phyloP scores from a whole-genome alignment of 1,284 basidiomycete genomes.

The Leccinum insigne region DNA sequence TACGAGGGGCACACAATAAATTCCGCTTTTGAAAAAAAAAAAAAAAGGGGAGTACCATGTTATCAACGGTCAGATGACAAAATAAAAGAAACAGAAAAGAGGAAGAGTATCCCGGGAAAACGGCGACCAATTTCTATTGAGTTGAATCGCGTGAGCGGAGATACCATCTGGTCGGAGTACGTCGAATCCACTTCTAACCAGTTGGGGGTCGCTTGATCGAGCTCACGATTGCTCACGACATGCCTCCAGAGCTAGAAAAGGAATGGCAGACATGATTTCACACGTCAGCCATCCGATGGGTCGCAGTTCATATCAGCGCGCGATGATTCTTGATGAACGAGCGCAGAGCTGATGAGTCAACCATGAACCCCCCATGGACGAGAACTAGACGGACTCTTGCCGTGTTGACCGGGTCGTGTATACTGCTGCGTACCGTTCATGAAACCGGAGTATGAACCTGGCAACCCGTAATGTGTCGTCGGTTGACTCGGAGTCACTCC shows the following conservation, averaged over 20 bases:
- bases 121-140: constrained; percentile 11
- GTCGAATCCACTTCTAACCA: neutral
- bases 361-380: constrained; percentile 29
- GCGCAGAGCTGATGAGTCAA: constrained; percentile 13
- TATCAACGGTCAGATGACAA: neutral
- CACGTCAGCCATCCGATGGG: constrained; percentile 12
- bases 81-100: neutral
- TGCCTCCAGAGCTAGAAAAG: constrained; percentile 2
- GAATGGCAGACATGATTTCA: constrained; percentile 7
- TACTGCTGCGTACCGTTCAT: constrained; percentile 17
- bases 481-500: constrained; percentile 1
- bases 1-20: neutral
- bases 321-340: neutral
- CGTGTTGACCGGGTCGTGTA: constrained; percentile 19
- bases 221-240: constrained; percentile 6
- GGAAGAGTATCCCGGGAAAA: constrained; percentile 3
- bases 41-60: neutral
- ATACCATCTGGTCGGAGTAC: constrained; percentile 5
- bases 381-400: constrained; percentile 21
- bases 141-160: constrained; percentile 6
- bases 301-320: constrained; percentile 6
- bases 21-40: neutral
- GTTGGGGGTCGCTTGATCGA: constrained; percentile 5
- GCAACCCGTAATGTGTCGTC: constrained; percentile 5
- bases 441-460: constrained; percentile 9